phyloP scores from a whole-genome alignment of 2,329 filamentous ascomycete species.

The Pleomassaria siparia region DNA sequence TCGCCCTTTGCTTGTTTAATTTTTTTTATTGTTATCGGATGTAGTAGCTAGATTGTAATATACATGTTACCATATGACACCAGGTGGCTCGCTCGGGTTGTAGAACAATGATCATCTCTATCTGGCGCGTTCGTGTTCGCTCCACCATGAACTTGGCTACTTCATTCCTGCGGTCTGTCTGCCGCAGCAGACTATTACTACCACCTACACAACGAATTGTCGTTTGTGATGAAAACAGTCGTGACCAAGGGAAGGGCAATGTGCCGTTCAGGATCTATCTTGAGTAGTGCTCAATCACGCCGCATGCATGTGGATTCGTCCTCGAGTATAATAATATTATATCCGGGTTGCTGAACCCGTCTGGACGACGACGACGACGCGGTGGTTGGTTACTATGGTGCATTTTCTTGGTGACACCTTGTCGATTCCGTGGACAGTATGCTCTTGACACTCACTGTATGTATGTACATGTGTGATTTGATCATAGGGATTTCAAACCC shows the following conservation, averaged over 20 bases:
- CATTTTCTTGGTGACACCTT: constrained; percentile 23
- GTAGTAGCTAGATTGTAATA: too few relatives aligned
- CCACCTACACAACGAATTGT: too few relatives aligned
- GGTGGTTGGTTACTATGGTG: constrained; percentile 10
- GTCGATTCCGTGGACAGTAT: constrained; percentile 20
- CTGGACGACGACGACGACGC: constrained; percentile 19
- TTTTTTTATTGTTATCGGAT: too few relatives aligned
- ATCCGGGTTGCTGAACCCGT: constrained; percentile 18
- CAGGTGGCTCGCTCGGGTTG: neutral
- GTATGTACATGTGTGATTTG: too few relatives aligned
- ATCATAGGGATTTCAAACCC: too few relatives aligned
- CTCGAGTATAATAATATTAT: neutral
- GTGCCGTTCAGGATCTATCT: neutral
- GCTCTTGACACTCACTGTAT: constrained; percentile 16
- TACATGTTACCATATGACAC: too few relatives aligned
- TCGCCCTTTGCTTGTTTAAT: too few relatives aligned
- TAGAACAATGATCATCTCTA: too few relatives aligned
- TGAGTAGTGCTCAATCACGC: neutral
- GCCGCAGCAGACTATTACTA: too few relatives aligned
- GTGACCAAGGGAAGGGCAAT: neutral
- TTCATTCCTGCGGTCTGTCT: neutral
- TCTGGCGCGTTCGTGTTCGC: neutral
- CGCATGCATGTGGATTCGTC: neutral
- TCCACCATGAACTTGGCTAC: neutral
- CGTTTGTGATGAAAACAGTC: neutral